Percentiles rank a stretch among this genome's conserved stretches.
These are phyloP conservation scores for Botrytis hyacinthi DNA, from an alignment of 2,329 filamentous ascomycete genomes.

Conservation along the genomic window DNA sequence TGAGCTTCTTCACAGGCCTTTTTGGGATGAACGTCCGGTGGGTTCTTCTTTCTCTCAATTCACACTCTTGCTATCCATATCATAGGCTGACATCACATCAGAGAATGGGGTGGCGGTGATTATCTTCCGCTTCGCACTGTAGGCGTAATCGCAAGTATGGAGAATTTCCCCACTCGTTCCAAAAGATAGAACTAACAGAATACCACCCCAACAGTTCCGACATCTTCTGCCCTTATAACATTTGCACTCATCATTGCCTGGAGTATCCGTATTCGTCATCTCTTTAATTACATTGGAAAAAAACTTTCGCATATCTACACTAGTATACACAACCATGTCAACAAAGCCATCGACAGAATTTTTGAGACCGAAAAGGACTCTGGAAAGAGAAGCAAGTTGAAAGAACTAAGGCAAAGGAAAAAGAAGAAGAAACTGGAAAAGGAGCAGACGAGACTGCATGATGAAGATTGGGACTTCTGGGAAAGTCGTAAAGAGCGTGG, in stretches of 20 bases:
- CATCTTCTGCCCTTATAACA: neutral
- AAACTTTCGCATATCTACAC: neutral
- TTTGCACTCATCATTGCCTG: neutral
- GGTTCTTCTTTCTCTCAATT: neutral
- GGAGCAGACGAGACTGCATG: neutral
- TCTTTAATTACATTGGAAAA: neutral
- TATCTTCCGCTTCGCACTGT: neutral
- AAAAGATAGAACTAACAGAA: neutral
- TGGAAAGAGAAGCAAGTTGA: neutral
- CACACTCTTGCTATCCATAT: neutral
- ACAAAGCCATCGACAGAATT: neutral
- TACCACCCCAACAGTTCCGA: neutral
- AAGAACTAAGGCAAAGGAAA: neutral
- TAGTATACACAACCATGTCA: neutral
- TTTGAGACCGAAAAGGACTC: neutral
- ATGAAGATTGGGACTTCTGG: neutral
- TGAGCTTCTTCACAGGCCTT: neutral
- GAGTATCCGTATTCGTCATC: neutral
- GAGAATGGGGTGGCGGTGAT: conserved; percentile 1
- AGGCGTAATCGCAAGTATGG: neutral
- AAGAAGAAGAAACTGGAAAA: neutral
- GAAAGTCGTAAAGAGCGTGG: neutral
- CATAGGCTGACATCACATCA: neutral
- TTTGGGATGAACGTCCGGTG: neutral
- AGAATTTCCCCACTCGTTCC: neutral